These are phyloP conservation scores for Pseudogymnoascus pannorum DNA, from an alignment of 2,329 filamentous ascomycete genomes.

Conservation along the genomic window DNA sequence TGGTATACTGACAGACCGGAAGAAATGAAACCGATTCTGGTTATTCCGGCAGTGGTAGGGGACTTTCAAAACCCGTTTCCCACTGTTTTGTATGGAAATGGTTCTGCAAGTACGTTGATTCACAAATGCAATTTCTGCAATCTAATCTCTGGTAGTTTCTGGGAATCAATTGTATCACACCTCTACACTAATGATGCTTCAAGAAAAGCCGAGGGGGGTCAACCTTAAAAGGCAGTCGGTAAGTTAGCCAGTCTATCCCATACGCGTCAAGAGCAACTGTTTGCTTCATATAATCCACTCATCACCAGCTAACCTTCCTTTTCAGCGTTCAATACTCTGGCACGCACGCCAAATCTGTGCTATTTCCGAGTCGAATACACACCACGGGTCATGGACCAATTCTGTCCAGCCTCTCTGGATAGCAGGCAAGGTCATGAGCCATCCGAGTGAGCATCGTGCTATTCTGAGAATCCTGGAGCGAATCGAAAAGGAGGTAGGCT, in stretches of 20 bases:
- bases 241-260: not conserved
- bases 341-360: conserved; percentile 49
- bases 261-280: not conserved
- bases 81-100: conserved; percentile 16
- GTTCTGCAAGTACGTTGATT: conserved; percentile 4
- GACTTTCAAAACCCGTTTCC: conserved; percentile 22
- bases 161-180: conserved; percentile 32
- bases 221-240: conserved; percentile 23
- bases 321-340: conserved; percentile 38
- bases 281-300: not conserved
- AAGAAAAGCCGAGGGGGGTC: conserved; percentile 26
- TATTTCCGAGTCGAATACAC: conserved; percentile 48
- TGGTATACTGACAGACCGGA: conserved; percentile 34
- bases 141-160: conserved; percentile 21
- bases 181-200: conserved; percentile 26
- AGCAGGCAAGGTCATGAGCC: conserved; percentile 46
- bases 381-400: conserved; percentile 49
- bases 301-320: not conserved
- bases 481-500: conserved; percentile 46
- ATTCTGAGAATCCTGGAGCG: conserved; percentile 39
- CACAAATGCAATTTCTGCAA: not conserved
- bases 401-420: conserved; percentile 52
- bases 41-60: conserved; percentile 27
- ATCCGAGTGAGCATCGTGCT: conserved; percentile 36
- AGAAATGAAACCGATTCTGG: conserved; percentile 32